Percentiles rank a stretch among this genome's conserved stretches.
Conservation (phyloP, 495 filamentous ascomycete species). For the Mycothermus thermophilus region DNA sequence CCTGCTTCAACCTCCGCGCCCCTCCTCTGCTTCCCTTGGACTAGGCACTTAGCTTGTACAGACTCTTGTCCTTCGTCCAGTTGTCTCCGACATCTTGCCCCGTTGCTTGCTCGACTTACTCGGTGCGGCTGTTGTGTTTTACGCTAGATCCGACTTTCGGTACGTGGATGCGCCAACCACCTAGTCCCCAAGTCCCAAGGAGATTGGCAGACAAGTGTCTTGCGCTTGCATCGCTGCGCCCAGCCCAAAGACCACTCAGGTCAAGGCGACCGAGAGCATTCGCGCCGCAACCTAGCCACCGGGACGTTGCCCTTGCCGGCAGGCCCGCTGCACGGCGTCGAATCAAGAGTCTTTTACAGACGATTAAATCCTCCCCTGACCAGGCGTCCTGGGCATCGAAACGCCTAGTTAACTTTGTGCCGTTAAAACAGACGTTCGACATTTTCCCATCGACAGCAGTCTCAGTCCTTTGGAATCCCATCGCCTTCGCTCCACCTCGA, state of each 20-base stretch:
- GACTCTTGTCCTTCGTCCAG: no score
- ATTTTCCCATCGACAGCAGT: conserved; percentile 5
- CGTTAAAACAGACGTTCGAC: conserved; percentile 1
- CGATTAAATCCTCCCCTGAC: conserved; percentile 7
- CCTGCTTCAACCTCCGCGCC: no score
- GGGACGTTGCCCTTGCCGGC: conserved; percentile 5
- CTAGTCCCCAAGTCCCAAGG: neutral
- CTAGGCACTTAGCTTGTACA: no score
- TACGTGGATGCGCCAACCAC: no score
- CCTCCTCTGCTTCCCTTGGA: no score
- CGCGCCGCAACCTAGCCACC: conserved; percentile 5
- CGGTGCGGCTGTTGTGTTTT: no score
- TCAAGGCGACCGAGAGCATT: conserved; percentile 1
- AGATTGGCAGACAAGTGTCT: neutral
- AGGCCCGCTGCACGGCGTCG: conserved; percentile 6
- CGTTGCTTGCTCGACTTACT: no score
- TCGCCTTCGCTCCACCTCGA: conserved; percentile 2
- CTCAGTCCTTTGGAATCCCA: no score
- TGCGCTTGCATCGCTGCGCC: neutral
- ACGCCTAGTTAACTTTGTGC: conserved; percentile 8
- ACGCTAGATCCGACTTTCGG: no score
- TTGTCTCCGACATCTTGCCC: no score
- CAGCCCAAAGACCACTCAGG: neutral
- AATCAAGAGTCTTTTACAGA: conserved; percentile 7
- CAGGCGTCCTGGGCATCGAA: conserved; percentile 8